phyloP scores from a whole-genome alignment of 2,329 filamentous ascomycete species.

The Parascedosporium putredinis region DNA sequence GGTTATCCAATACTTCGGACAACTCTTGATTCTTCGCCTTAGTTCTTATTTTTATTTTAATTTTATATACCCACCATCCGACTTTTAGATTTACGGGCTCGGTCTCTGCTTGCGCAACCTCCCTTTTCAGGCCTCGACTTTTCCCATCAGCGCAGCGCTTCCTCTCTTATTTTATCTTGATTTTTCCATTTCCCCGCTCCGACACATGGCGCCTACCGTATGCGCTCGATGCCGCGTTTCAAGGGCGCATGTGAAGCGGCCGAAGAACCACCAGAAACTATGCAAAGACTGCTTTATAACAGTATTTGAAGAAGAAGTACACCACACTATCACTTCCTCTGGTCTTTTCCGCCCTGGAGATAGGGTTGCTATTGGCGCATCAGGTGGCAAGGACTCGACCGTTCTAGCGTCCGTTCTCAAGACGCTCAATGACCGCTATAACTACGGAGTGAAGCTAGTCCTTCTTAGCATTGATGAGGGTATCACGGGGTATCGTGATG shows the following conservation, averaged over 20 bases:
- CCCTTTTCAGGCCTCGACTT: no score
- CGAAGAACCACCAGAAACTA: slow-evolving; percentile 89
- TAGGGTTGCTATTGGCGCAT: slow-evolving; percentile 85
- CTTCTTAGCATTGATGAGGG: slow-evolving; percentile 92
- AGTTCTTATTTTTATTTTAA: no score
- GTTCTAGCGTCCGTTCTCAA: slow-evolving; percentile 91
- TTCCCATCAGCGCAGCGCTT: no score
- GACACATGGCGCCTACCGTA: slow-evolving; percentile 60
- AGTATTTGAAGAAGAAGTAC: slow-evolving; percentile 86
- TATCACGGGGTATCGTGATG: slow-evolving; percentile 93
- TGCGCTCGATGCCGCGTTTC: slow-evolving; percentile 69
- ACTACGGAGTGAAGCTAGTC: slow-evolving; percentile 76
- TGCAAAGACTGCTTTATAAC: slow-evolving; percentile 81
- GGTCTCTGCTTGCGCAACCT: no score
- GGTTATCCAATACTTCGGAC: no score
- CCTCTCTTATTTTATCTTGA: neutral
- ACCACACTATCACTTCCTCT: slow-evolving; percentile 78
- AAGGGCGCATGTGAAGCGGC: slow-evolving; percentile 80
- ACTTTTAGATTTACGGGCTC: no score
- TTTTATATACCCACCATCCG: no score
- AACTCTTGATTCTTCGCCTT: no score
- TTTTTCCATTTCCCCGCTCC: neutral
- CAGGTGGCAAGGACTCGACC: slow-evolving; percentile 94
- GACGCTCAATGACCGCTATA: slow-evolving; percentile 80
- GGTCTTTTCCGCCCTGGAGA: slow-evolving; percentile 77